A percentile compares a stretch with the other conserved stretches of the same genome.
phyloP scores from a whole-genome alignment of 768 basidiomycete genomes.

The Mycena chlorophos region DNA sequence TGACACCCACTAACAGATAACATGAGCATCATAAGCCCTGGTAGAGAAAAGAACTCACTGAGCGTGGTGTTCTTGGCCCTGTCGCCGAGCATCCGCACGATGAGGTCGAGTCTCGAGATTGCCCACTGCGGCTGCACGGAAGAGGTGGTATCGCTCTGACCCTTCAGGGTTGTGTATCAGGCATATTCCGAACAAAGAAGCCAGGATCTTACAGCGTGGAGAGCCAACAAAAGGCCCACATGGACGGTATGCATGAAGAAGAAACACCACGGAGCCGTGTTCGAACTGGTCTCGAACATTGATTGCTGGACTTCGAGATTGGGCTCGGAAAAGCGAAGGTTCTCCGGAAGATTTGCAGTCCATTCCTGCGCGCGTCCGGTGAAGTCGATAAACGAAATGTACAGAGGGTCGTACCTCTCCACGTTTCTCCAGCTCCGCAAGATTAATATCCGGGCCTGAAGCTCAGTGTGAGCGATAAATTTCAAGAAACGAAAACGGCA shows the following conservation, averaged over 20 bases:
- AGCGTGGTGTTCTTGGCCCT: slow-evolving; percentile 51
- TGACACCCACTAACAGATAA: slow-evolving; percentile 15
- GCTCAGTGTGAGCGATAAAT: slow-evolving; percentile 1
- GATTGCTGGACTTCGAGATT: slow-evolving; percentile 67
- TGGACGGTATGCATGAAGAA: slow-evolving; percentile 73
- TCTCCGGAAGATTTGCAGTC: slow-evolving; percentile 65
- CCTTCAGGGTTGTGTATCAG: background rate
- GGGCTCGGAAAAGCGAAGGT: slow-evolving; percentile 70
- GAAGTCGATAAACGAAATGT: slow-evolving; percentile 6
- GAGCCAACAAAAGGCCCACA: slow-evolving; percentile 63
- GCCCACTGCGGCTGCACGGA: slow-evolving; percentile 40
- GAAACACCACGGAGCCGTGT: slow-evolving; percentile 80
- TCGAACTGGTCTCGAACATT: slow-evolving; percentile 80
- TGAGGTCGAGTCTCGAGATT: slow-evolving; percentile 41
- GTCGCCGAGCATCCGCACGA: slow-evolving; percentile 49
- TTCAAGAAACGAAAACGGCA: slow-evolving; percentile 22
- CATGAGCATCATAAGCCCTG: slow-evolving; percentile 9
- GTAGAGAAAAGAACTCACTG: slow-evolving; percentile 57
- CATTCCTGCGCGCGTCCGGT: slow-evolving; percentile 48
- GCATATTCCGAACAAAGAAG: slow-evolving; percentile 9
- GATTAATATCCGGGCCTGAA: slow-evolving; percentile 39
- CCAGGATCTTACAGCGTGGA: slow-evolving; percentile 57
- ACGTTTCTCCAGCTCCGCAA: slow-evolving; percentile 43
- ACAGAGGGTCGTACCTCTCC: slow-evolving; percentile 48
- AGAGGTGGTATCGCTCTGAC: slow-evolving; percentile 4